Evolutionary conservation across 2,329 filamentous ascomycete species (phyloP).

Genomic region (Paecilomyces variotii): DNA sequence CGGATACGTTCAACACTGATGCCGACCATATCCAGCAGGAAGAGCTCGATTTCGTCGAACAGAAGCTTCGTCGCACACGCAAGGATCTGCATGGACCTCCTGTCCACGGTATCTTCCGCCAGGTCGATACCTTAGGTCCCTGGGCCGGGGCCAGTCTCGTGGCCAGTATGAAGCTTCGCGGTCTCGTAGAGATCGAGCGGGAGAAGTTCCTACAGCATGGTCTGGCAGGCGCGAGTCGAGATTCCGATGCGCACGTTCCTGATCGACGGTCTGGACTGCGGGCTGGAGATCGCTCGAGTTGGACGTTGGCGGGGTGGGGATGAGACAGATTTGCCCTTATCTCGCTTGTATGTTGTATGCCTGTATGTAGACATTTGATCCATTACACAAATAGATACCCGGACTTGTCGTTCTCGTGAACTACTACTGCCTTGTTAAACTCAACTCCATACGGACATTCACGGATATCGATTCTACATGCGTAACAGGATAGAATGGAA

Average conservation of each 20-base stretch:
- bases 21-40: constrained; percentile 16
- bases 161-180: constrained; percentile 50
- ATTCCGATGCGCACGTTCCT: constrained; percentile 25
- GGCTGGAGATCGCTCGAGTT: constrained; percentile 39
- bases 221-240: constrained; percentile 38
- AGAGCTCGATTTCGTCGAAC: constrained; percentile 42
- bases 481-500: background rate
- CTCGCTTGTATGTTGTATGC: background rate
- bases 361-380: background rate
- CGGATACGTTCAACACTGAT: constrained; percentile 1
- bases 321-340: constrained; percentile 11
- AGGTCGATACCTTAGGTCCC: constrained; percentile 53
- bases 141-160: constrained; percentile 59
- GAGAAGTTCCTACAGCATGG: constrained; percentile 52
- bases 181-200: constrained; percentile 55
- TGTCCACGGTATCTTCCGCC: constrained; percentile 37
- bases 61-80: constrained; percentile 28
- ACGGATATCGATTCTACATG: background rate
- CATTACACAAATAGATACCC: background rate
- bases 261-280: constrained; percentile 17
- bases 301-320: constrained; percentile 41
- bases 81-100: constrained; percentile 25
- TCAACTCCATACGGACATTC: background rate
- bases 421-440: background rate
- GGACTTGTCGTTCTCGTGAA: background rate